Evolutionary conservation across 129 eudicot species (phyloP).

Genomic region (Chrysanthemum makinoi): DNA sequence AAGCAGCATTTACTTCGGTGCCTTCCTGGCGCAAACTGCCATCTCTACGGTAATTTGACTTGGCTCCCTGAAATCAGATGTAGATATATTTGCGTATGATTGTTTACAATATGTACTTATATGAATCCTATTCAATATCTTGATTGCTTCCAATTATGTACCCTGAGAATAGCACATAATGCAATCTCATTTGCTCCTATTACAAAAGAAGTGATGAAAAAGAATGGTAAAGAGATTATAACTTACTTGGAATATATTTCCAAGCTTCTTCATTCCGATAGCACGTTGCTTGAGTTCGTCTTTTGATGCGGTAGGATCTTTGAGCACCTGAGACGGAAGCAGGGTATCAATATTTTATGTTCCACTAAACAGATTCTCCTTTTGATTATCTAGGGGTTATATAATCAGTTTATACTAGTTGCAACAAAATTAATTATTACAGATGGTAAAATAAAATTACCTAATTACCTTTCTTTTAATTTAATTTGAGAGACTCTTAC

Average conservation of each 20-base stretch:
- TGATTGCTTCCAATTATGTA: slow-evolving; percentile 22
- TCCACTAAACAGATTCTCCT: background rate
- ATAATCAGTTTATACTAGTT: background rate
- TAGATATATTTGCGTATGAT: slow-evolving; percentile 3
- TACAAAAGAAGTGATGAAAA: background rate
- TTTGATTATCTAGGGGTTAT: background rate
- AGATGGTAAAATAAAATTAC: background rate
- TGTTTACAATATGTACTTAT: slow-evolving; percentile 11
- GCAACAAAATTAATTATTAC: background rate
- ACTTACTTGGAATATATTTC: slow-evolving; percentile 75
- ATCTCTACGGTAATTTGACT: slow-evolving; percentile 46
- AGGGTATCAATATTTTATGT: background rate
- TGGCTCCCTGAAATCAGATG: slow-evolving; percentile 52
- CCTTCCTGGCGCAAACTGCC: slow-evolving; percentile 47
- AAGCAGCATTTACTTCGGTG: slow-evolving; percentile 10
- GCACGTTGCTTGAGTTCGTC: slow-evolving; percentile 60
- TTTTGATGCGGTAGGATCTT: slow-evolving; percentile 61
- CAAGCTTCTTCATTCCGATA: slow-evolving; percentile 71
- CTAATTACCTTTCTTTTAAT: background rate
- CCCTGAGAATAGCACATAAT: slow-evolving; percentile 19
- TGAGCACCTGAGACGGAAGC: slow-evolving; percentile 50
- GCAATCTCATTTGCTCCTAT: slow-evolving; percentile 21
- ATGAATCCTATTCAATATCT: slow-evolving; percentile 4
- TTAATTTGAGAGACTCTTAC: background rate
- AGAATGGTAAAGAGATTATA: background rate